Evolutionary conservation across 2,329 filamentous ascomycete species (phyloP), one percentile per base, ranked within the genome.

Genomic region (Microcera coccophila): DNA sequence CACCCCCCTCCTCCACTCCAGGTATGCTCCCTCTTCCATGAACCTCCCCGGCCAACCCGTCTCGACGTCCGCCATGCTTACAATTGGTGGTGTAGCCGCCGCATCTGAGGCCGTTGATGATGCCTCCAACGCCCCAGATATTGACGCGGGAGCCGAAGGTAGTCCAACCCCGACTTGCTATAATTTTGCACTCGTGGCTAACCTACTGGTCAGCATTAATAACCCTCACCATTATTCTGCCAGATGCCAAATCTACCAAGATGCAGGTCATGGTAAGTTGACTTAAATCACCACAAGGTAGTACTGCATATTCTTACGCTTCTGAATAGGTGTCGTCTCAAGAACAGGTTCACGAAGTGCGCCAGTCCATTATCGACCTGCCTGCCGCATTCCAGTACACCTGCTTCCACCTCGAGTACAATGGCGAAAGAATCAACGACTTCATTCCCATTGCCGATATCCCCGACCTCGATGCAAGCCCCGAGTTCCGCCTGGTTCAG

Each of bases 261-360:
- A 86, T 94, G 60, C 81, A 90, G 64, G 82, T 96, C 56, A 90
- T 89, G 80, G 90, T 94, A 68, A 69, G 78, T 71, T 42, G 11
- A 36, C 34, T 33, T 39, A 29, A 19, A 21, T 26, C 41, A 41
- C 35, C 33, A 22, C 26, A 20, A 47, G 19, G 16, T 37, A 9
- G 12, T 33, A 20, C 8, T 18, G 19, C 14, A n/a, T 26, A n/a
- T 41, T 32, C 54, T 59, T 33, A 59, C 39, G 24, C 46, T 26
- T 16, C 19, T 34, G 42, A 47, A 22, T 58, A 93, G 87, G 87
- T 95, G 43, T 91, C 89, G 32, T 84, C 84, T 53, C 87, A 95
- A 74, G 94, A 98, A 71, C 91, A 96, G 67, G 85, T 97, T 48
- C 93, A 97, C 69, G 93, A 98, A 74, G 84, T 98, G 58, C 87